Conservation (phyloP, 176 grass and related monocot genomes). For the Oryza brachyantha region DNA sequence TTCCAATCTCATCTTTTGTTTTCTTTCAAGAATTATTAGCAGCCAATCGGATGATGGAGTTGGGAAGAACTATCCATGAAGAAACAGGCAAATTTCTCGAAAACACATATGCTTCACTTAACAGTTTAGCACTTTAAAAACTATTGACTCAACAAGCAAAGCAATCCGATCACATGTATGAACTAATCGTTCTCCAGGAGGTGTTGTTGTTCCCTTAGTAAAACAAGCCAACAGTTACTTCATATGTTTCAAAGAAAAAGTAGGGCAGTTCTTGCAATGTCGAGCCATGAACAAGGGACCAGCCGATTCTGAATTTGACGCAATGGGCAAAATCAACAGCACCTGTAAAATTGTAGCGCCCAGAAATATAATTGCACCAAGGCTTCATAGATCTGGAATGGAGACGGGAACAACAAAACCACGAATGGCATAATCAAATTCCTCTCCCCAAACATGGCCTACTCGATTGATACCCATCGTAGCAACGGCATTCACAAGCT, state of each 20-base stretch:
- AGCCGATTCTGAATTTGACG: not conserved
- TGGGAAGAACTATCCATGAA: slow-evolving; percentile 3
- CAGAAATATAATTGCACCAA: slow-evolving; percentile 26
- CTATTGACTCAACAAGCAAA: not conserved
- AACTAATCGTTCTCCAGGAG: not conserved
- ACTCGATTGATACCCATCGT: not conserved
- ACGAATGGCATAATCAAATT: slow-evolving; percentile 16
- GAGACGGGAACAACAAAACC: slow-evolving; percentile 10
- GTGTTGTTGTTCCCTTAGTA: not conserved
- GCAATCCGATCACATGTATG: not conserved
- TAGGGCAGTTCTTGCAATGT: not conserved
- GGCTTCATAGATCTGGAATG: slow-evolving; percentile 40
- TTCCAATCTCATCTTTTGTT: not conserved
- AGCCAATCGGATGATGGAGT: not conserved
- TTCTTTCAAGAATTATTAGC: not conserved
- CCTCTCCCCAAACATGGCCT: slow-evolving; percentile 2
- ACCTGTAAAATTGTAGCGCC: not conserved
- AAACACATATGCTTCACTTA: not conserved
- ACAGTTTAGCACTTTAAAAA: not conserved
- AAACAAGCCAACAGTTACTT: slow-evolving; percentile 1
- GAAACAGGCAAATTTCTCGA: not conserved
- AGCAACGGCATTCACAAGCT: slow-evolving; percentile 12
- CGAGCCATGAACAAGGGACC: not conserved
- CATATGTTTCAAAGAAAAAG: slow-evolving; percentile 4
- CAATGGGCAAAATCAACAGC: not conserved